Conservation (phyloP, 164 flowering plant species). For the Umbellularia californica region DNA sequence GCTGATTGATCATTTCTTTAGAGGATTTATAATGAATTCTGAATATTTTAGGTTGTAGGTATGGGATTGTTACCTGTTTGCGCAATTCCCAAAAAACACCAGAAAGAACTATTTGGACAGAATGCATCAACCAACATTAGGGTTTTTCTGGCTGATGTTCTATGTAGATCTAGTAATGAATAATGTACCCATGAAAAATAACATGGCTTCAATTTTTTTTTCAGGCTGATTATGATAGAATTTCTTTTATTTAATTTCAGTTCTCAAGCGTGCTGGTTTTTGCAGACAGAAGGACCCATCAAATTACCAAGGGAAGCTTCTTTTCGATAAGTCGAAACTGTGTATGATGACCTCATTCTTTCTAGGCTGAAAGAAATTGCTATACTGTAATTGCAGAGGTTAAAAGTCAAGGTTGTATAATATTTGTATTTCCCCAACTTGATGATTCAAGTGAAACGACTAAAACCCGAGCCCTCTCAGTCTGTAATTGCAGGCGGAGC, state of each 20-base stretch:
- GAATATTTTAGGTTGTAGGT: too few species aligned
- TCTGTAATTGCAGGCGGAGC: neutral
- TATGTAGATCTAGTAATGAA: too few species aligned
- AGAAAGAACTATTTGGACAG: too few species aligned
- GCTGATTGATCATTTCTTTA: too few species aligned
- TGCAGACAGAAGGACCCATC: neutral
- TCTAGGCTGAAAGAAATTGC: neutral
- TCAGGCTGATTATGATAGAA: neutral
- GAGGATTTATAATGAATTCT: too few species aligned
- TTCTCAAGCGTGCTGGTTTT: neutral
- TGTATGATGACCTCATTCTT: neutral
- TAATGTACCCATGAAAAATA: neutral
- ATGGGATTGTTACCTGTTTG: too few species aligned
- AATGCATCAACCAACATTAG: too few species aligned
- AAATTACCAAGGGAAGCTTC: neutral
- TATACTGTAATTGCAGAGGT: neutral
- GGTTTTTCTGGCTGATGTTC: too few species aligned
- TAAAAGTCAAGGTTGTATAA: neutral
- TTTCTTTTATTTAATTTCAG: neutral
- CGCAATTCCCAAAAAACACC: too few species aligned
- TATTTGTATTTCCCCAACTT: neutral
- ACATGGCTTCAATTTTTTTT: neutral
- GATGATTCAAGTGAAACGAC: neutral
- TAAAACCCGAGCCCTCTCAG: too few species aligned
- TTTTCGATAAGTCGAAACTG: too few species aligned